Evolutionary conservation across 2,329 filamentous ascomycete species (phyloP).

Genomic region (Grosmannia serpens): DNA sequence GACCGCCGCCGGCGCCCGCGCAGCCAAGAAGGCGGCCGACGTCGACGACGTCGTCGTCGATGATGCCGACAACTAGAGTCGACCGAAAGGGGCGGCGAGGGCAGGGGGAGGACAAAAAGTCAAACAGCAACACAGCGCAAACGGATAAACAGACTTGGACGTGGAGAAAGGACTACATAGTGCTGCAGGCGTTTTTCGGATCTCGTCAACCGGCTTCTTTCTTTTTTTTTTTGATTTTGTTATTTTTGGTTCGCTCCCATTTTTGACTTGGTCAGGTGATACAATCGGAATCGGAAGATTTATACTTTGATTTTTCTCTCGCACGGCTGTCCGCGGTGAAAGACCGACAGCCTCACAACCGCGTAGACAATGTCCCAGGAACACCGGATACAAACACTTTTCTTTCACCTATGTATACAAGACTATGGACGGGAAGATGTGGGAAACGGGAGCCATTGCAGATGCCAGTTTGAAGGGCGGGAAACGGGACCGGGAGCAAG

Average conservation of each 20-base stretch:
- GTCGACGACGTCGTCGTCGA: conserved; percentile 3
- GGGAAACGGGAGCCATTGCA: neutral
- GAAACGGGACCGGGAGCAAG: neutral
- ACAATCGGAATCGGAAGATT: neutral
- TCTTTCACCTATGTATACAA: neutral
- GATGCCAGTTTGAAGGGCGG: too few species aligned
- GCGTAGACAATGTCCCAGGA: too few species aligned
- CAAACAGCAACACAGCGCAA: neutral
- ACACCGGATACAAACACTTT: neutral
- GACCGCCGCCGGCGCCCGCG: neutral
- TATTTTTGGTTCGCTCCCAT: neutral
- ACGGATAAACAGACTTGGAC: neutral
- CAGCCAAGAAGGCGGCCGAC: neutral
- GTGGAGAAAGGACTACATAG: neutral
- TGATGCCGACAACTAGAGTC: neutral
- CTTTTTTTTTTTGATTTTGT: neutral
- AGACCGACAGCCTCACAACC: too few species aligned
- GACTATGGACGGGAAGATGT: neutral
- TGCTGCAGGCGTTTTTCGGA: neutral
- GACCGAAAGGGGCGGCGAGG: too few species aligned
- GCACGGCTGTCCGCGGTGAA: too few species aligned
- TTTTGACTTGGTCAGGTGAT: neutral
- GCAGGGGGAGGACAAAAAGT: neutral
- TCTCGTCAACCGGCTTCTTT: neutral
- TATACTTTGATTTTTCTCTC: neutral